Percentiles rank a stretch among this genome's conserved stretches.
Evolutionary conservation across 495 filamentous ascomycete genomes (phyloP).

Genomic region (Polyplosphaeria fusca): DNA sequence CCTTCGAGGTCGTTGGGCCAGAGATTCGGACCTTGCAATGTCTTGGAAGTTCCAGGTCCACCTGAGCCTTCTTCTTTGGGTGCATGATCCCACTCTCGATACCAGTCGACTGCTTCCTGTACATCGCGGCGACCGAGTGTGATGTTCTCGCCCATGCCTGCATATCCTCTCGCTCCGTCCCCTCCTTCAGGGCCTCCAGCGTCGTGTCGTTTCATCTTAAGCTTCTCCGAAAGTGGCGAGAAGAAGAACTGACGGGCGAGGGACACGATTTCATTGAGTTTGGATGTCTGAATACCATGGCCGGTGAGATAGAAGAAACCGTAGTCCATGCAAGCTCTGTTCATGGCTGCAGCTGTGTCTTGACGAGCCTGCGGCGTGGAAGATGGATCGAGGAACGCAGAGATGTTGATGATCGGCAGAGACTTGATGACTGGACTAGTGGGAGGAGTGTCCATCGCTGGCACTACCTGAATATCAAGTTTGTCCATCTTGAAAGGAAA

Average conservation of each 20-base stretch:
- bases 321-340: conserved; percentile 30
- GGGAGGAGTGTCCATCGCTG: not conserved
- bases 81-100: conserved; percentile 27
- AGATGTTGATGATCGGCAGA: conserved; percentile 37
- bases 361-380: conserved; percentile 7
- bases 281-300: conserved; percentile 34
- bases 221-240: conserved; percentile 30
- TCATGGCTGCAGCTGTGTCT: conserved; percentile 19
- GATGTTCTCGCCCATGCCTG: conserved; percentile 37
- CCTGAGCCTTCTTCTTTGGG: not conserved
- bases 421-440: not conserved
- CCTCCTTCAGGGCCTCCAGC: conserved; percentile 27
- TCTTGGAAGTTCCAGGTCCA: conserved; percentile 11
- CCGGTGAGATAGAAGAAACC: conserved; percentile 43
- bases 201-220: conserved; percentile 30
- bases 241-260: conserved; percentile 39
- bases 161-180: conserved; percentile 39
- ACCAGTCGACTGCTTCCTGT: conserved; percentile 40
- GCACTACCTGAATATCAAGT: not conserved
- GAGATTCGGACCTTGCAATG: conserved; percentile 36
- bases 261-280: conserved; percentile 29
- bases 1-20: conserved; percentile 33
- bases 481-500: not conserved
- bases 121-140: conserved; percentile 29
- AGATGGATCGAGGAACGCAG: conserved; percentile 30